phyloP scores from a whole-genome alignment of 768 basidiomycete species.

The Mycena kentingensis region DNA sequence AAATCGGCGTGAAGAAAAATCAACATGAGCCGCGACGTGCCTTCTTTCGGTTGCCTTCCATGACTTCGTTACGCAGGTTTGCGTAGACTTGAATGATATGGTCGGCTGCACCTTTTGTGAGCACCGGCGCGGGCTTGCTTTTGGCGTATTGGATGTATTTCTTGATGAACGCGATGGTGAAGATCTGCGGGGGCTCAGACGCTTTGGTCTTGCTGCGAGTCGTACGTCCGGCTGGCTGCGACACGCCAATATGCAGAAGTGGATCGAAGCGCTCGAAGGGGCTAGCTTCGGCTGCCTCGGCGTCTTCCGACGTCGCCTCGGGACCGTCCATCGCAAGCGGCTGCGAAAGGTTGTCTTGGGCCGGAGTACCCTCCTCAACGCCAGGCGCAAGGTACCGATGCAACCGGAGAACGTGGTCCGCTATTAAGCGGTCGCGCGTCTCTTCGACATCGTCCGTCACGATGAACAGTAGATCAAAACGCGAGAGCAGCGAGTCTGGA shows the following conservation, averaged over 20 bases:
- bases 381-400: slow-evolving; percentile 97
- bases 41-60: slow-evolving; percentile 87
- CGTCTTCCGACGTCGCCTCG: slow-evolving; percentile 46
- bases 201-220: slow-evolving; percentile 50
- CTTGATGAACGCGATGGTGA: slow-evolving; percentile 93
- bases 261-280: slow-evolving; percentile 98
- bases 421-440: slow-evolving; percentile 88
- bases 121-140: slow-evolving; percentile 76
- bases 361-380: slow-evolving; percentile 93
- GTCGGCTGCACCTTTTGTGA: slow-evolving; percentile 94
- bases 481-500: slow-evolving; percentile 95
- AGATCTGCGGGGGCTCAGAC: slow-evolving; percentile 75
- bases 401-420: slow-evolving; percentile 96
- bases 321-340: slow-evolving; percentile 87
- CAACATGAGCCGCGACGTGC: slow-evolving; percentile 38
- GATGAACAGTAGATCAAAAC: slow-evolving; percentile 97
- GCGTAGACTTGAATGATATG: slow-evolving; percentile 93
- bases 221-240: slow-evolving; percentile 47
- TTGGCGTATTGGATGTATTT: slow-evolving; percentile 99
- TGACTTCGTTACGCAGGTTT: slow-evolving; percentile 86
- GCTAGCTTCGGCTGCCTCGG: slow-evolving; percentile 65
- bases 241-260: slow-evolving; percentile 84
- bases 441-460: slow-evolving; percentile 99
- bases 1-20: slow-evolving; percentile 16
- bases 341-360: slow-evolving; percentile 85